Percentiles rank a stretch among this genome's conserved stretches.
phyloP scores from a whole-genome alignment of 1,284 basidiomycete species.

The Tylopilus sp. region DNA sequence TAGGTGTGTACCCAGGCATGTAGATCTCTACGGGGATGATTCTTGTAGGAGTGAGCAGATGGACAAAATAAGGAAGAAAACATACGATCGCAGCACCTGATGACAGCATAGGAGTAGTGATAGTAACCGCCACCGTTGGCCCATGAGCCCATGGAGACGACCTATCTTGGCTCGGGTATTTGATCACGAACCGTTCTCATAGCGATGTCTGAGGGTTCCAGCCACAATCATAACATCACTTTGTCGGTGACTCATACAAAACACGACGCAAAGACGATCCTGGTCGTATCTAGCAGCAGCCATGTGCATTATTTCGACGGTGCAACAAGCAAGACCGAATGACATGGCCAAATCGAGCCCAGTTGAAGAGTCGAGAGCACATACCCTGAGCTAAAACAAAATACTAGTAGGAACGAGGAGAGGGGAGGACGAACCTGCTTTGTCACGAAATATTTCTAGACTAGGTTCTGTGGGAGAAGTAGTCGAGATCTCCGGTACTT shows the following conservation, averaged over 20 bases:
- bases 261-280: constrained; percentile 97
- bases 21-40: constrained; percentile 99
- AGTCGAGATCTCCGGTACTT: constrained; percentile 53
- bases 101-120: constrained; percentile 99
- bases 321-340: constrained; percentile 98
- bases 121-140: constrained; percentile 99
- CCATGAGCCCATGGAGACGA: constrained; percentile 99
- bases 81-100: constrained; percentile 97
- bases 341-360: constrained; percentile 99
- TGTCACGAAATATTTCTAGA: constrained; percentile 91
- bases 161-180: constrained; percentile 99
- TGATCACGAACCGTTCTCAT: constrained; percentile 96
- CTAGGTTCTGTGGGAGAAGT: constrained; percentile 68
- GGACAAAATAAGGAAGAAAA: constrained; percentile 20
- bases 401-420: constrained; percentile 13
- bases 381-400: constrained; percentile 78
- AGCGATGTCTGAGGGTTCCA: constrained; percentile 96
- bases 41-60: constrained; percentile 51
- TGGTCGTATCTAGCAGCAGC: constrained; percentile 99
- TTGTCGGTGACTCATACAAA: constrained; percentile 98
- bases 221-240: constrained; percentile 99
- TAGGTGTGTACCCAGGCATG: constrained; percentile 95
- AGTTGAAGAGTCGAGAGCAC: constrained; percentile 95
- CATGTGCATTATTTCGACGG: constrained; percentile 99
- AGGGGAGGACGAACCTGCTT: constrained; percentile 72